Evolutionary conservation across 139 green algal species (phyloP).

Genomic region (Closterium sp.): DNA sequence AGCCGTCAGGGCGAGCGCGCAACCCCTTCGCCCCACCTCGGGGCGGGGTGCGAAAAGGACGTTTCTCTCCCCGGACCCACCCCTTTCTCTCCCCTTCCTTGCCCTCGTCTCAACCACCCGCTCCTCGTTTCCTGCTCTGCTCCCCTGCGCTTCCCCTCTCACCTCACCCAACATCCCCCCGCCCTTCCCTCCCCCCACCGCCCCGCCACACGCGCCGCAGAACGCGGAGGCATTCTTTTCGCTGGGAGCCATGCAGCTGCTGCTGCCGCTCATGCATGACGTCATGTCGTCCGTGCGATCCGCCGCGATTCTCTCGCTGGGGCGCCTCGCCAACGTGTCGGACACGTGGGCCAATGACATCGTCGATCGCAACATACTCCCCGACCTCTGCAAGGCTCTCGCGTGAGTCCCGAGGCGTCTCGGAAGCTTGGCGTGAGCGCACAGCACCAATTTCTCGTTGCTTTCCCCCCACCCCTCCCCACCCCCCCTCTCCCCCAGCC

Average conservation of each 20-base stretch:
- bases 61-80: background rate
- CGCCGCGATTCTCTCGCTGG: constrained; percentile 16
- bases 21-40: too few species aligned
- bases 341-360: constrained; percentile 21
- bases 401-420: background rate
- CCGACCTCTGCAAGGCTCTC: constrained; percentile 14
- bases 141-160: background rate
- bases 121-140: background rate
- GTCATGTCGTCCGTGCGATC: background rate
- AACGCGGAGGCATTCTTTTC: constrained; percentile 2
- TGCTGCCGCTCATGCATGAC: constrained; percentile 20
- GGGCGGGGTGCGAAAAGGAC: too few species aligned
- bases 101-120: background rate
- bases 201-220: background rate
- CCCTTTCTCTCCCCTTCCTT: background rate
- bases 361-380: constrained; percentile 12
- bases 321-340: constrained; percentile 20
- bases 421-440: too few species aligned
- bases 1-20: too few species aligned
- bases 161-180: background rate
- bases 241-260: constrained; percentile 7
- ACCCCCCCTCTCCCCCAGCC: too few species aligned
- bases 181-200: background rate
- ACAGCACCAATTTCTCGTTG: too few species aligned
- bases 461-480: too few species aligned